Percentiles rank a stretch among this genome's conserved stretches.
These are phyloP conservation scores for Aspergillus caelatus DNA, from an alignment of 2,329 filamentous ascomycete species.

Conservation along the genomic window DNA sequence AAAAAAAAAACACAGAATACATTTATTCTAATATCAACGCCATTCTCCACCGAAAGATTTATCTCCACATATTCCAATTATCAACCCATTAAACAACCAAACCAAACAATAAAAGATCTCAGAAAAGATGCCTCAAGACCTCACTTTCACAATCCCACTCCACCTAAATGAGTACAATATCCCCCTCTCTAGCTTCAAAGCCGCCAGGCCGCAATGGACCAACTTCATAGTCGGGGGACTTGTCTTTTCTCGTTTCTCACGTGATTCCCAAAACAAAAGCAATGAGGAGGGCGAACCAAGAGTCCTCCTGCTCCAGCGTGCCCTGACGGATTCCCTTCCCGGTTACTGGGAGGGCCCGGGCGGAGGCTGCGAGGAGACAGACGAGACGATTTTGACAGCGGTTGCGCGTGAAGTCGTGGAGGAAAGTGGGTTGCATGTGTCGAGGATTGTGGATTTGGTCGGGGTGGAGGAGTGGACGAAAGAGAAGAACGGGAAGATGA, in stretches of 20 bases:
- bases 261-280: not conserved
- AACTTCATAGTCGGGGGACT: slow-evolving; percentile 33
- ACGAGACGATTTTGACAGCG: slow-evolving; percentile 52
- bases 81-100: not conserved
- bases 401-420: slow-evolving; percentile 56
- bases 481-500: slow-evolving; percentile 24
- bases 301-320: slow-evolving; percentile 50
- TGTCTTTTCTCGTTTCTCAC: slow-evolving; percentile 27
- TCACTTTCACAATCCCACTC: slow-evolving; percentile 27
- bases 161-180: slow-evolving; percentile 34
- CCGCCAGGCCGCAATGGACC: slow-evolving; percentile 31
- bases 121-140: not conserved
- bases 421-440: slow-evolving; percentile 54
- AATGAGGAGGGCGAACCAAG: not conserved
- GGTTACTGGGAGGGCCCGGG: slow-evolving; percentile 56
- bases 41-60: not conserved
- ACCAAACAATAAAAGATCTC: slow-evolving; percentile 1
- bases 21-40: not conserved
- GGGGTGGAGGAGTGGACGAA: slow-evolving; percentile 35
- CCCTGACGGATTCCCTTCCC: slow-evolving; percentile 42
- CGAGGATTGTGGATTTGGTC: slow-evolving; percentile 46
- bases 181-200: slow-evolving; percentile 29
- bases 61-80: not conserved
- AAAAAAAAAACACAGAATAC: not conserved
- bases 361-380: slow-evolving; percentile 50